A percentile compares a stretch with the other conserved stretches of the same genome.
phyloP scores from a whole-genome alignment of 208 protist genomes.

The Naegleria lovaniensis region DNA sequence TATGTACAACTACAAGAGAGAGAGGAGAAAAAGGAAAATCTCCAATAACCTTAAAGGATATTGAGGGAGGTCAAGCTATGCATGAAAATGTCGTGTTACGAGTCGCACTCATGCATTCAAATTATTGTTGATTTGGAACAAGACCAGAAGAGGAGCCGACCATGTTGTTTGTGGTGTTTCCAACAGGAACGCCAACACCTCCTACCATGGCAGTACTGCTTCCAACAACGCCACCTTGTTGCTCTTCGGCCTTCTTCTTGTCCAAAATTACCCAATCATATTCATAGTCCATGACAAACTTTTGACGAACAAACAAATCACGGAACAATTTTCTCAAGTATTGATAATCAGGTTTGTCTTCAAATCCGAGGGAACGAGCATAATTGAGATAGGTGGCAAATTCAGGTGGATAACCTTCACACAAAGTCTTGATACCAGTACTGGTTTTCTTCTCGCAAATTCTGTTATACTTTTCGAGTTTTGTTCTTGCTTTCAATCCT shows the following conservation, averaged over 20 bases:
- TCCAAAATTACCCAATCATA: slow-evolving; percentile 93
- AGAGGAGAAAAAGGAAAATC: background rate
- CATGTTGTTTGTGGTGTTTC: too few relatives aligned
- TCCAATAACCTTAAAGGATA: too few relatives aligned
- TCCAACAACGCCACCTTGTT: background rate
- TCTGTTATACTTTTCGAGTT: slow-evolving; percentile 26
- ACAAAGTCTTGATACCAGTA: slow-evolving; percentile 20
- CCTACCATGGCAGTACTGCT: background rate
- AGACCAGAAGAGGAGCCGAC: too few relatives aligned
- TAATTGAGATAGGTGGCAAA: slow-evolving; percentile 97
- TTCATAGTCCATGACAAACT: slow-evolving; percentile 93
- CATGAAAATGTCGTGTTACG: too few relatives aligned
- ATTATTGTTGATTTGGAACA: too few relatives aligned
- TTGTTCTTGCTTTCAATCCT: slow-evolving; percentile 37
- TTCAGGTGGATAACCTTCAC: slow-evolving; percentile 69
- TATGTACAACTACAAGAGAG: too few relatives aligned
- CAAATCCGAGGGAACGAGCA: slow-evolving; percentile 88
- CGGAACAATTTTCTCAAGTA: slow-evolving; percentile 96
- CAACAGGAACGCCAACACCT: background rate
- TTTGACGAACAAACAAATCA: slow-evolving; percentile 93
- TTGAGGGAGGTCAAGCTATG: too few relatives aligned
- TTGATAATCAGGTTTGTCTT: slow-evolving; percentile 97
- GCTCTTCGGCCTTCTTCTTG: background rate
- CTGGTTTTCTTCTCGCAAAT: slow-evolving; percentile 29
- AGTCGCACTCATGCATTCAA: too few relatives aligned